Evolutionary conservation across 495 filamentous ascomycete species (phyloP).

Genomic region (Neurospora sp.): DNA sequence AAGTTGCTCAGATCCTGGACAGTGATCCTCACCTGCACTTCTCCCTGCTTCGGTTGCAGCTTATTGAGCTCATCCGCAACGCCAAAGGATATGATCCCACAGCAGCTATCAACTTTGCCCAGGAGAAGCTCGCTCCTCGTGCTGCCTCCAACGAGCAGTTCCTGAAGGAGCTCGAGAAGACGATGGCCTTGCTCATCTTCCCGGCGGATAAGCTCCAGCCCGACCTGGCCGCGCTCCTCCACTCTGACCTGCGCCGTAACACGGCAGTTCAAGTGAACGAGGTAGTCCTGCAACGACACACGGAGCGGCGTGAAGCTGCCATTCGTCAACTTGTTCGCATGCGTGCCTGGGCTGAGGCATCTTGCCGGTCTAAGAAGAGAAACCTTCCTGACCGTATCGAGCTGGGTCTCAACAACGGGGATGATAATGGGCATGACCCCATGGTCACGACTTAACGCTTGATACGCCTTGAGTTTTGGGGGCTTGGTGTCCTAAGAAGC

Average conservation of each 20-base stretch:
- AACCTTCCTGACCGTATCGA: slow-evolving; percentile 64
- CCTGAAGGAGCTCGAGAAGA: slow-evolving; percentile 78
- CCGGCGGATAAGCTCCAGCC: slow-evolving; percentile 61
- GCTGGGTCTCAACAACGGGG: slow-evolving; percentile 53
- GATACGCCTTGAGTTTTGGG: no score
- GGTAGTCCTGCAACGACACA: slow-evolving; percentile 66
- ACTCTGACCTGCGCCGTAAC: slow-evolving; percentile 69
- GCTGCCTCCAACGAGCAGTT: slow-evolving; percentile 75
- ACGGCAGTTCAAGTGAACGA: slow-evolving; percentile 81
- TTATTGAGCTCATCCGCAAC: slow-evolving; percentile 83
- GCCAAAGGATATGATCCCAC: slow-evolving; percentile 70
- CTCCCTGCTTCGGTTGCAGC: slow-evolving; percentile 76
- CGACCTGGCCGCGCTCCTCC: slow-evolving; percentile 62
- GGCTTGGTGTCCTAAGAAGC: neutral
- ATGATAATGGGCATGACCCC: slow-evolving; percentile 42
- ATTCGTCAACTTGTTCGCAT: slow-evolving; percentile 70
- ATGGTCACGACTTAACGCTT: slow-evolving; percentile 40
- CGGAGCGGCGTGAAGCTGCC: slow-evolving; percentile 65
- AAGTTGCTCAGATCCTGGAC: slow-evolving; percentile 65
- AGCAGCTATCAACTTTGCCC: slow-evolving; percentile 79
- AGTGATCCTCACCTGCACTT: slow-evolving; percentile 79
- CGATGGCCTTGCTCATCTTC: slow-evolving; percentile 87
- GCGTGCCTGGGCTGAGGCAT: slow-evolving; percentile 76
- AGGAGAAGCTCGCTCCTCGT: slow-evolving; percentile 72
- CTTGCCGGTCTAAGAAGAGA: slow-evolving; percentile 60